These are phyloP conservation scores for Athelia psychrophila DNA, from an alignment of 1,284 basidiomycete species.

Conservation along the genomic window DNA sequence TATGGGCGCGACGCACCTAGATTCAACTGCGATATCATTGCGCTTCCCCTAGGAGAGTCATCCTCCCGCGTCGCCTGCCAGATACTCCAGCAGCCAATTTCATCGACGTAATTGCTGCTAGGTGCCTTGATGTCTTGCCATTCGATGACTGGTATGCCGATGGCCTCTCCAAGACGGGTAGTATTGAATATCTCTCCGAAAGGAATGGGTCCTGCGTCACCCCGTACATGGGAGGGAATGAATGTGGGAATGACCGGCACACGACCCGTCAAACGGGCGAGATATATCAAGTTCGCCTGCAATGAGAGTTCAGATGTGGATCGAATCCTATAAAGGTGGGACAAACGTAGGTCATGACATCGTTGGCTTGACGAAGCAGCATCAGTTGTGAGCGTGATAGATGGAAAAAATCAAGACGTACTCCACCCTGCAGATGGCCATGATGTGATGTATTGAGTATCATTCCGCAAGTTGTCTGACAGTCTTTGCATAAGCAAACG, in stretches of 20 bases:
- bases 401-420: slow-evolving; percentile 26
- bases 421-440: slow-evolving; percentile 74
- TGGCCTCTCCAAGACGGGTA: slow-evolving; percentile 35
- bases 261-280: slow-evolving; percentile 60
- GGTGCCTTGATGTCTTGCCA: slow-evolving; percentile 53
- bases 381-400: slow-evolving; percentile 5
- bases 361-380: slow-evolving; percentile 50
- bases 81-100: slow-evolving; percentile 67
- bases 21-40: slow-evolving; percentile 39
- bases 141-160: slow-evolving; percentile 46
- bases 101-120: slow-evolving; percentile 40
- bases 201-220: slow-evolving; percentile 36
- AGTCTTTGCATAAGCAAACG: not conserved
- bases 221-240: slow-evolving; percentile 63
- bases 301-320: not conserved
- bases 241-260: slow-evolving; percentile 65
- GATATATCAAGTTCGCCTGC: slow-evolving; percentile 67
- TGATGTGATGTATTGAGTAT: slow-evolving; percentile 62
- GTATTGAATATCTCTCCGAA: slow-evolving; percentile 56
- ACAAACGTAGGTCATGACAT: slow-evolving; percentile 63
- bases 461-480: slow-evolving; percentile 51
- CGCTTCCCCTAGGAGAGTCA: slow-evolving; percentile 42
- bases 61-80: slow-evolving; percentile 55
- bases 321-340: not conserved
- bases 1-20: slow-evolving; percentile 43